A percentile compares a stretch with the other conserved stretches of the same genome.
These are phyloP conservation scores for Ustulina deusta DNA, from an alignment of 2,329 filamentous ascomycete species.

Conservation along the genomic window DNA sequence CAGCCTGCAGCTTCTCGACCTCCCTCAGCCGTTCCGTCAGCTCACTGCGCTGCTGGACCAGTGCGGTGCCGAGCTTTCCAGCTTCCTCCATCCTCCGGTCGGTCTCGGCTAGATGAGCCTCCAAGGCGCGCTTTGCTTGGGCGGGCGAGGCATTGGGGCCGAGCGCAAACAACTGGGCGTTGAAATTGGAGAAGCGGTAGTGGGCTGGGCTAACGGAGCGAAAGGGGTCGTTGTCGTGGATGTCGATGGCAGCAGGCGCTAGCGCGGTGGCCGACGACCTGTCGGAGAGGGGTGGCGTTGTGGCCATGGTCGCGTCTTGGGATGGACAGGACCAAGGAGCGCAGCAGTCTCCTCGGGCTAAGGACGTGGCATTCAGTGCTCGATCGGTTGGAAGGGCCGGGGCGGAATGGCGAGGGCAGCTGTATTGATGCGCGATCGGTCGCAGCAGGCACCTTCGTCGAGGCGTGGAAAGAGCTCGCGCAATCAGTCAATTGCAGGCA, in stretches of 20 bases:
- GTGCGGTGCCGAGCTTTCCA: conserved; percentile 83
- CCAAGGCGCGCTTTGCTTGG: conserved; percentile 87
- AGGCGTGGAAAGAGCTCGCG: conserved; percentile 10
- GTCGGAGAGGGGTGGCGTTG: conserved; percentile 39
- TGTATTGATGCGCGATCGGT: conserved; percentile 15
- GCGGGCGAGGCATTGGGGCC: conserved; percentile 82
- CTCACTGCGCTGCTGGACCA: conserved; percentile 88
- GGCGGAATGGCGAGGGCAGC: conserved; percentile 27
- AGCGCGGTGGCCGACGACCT: conserved; percentile 55
- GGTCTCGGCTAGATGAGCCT: conserved; percentile 92
- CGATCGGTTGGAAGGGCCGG: conserved; percentile 37
- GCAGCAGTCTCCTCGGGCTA: conserved; percentile 48
- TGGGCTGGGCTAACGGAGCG: conserved; percentile 59
- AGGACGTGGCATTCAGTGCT: conserved; percentile 48
- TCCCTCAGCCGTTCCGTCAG: conserved; percentile 85
- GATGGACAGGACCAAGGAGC: conserved; percentile 43
- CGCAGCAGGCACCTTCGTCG: conserved; percentile 19
- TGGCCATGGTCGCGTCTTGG: conserved; percentile 37
- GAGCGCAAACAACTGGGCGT: conserved; percentile 81
- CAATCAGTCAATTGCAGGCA: conserved; percentile 8
- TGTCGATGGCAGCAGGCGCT: conserved; percentile 54
- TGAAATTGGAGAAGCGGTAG: conserved; percentile 85
- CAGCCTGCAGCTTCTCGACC: conserved; percentile 80
- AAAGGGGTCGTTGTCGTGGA: conserved; percentile 67
- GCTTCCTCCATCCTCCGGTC: conserved; percentile 92